Conservation (phyloP, 371 early-diverging fungal genomes). For the Mortierella sp. region DNA sequence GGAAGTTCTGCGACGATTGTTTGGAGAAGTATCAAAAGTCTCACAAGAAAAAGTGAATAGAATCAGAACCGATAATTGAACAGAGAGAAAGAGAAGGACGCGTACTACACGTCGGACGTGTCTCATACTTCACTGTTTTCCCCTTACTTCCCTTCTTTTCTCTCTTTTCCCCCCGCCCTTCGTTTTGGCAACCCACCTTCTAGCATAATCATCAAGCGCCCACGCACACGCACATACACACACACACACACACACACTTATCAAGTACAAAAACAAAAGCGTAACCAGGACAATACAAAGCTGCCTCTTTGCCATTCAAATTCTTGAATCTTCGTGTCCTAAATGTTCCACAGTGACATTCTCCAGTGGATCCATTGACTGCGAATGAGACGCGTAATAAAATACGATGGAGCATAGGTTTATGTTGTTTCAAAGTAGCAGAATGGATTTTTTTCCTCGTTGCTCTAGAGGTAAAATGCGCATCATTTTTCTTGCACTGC, state of each 20-base stretch:
- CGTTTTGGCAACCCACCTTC: not conserved
- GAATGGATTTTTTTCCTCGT: too few relatives aligned
- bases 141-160: not conserved
- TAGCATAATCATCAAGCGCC: not conserved
- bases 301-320: too few relatives aligned
- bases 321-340: too few relatives aligned
- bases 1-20: constrained; percentile 53
- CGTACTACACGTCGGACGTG: not conserved
- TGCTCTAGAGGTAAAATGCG: too few relatives aligned
- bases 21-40: constrained; percentile 13
- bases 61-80: not conserved
- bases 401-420: too few relatives aligned
- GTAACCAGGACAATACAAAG: too few relatives aligned
- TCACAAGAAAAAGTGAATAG: constrained; percentile 7
- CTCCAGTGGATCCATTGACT: too few relatives aligned
- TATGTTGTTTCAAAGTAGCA: too few relatives aligned
- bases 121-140: not conserved
- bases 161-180: not conserved
- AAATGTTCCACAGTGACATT: too few relatives aligned
- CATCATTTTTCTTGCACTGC: too few relatives aligned
- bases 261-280: not conserved
- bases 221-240: not conserved
- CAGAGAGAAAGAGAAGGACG: not conserved
- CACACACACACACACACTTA: too few relatives aligned
- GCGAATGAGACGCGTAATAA: too few relatives aligned